phyloP scores from a whole-genome alignment of 1,139 yeast species.

The Candida sp. region DNA sequence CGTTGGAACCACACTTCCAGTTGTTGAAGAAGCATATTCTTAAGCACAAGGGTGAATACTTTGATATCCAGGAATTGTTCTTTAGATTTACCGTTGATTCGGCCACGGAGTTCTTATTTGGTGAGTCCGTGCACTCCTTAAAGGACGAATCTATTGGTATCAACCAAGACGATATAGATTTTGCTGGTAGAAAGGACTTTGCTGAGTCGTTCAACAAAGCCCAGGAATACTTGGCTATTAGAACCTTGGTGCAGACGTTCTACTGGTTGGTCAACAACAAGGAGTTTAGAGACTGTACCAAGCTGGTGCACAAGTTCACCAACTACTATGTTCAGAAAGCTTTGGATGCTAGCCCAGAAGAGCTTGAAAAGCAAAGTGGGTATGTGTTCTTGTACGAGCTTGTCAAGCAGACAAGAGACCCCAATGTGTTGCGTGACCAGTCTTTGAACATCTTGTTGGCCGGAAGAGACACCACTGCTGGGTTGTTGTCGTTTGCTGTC shows the following conservation, averaged over 20 bases:
- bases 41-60: constrained; percentile 21
- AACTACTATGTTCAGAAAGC: constrained; percentile 29
- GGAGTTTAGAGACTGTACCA: constrained; percentile 23
- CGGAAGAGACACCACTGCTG: constrained; percentile 38
- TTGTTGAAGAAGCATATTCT: constrained; percentile 33
- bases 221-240: constrained; percentile 30
- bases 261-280: constrained; percentile 27
- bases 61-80: constrained; percentile 38
- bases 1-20: constrained; percentile 45
- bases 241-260: constrained; percentile 32
- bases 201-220: constrained; percentile 33
- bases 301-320: constrained; percentile 27
- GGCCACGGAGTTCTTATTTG: constrained; percentile 44
- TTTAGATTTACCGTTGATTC: constrained; percentile 40
- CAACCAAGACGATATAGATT: constrained; percentile 18
- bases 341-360: constrained; percentile 23
- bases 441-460: constrained; percentile 35
- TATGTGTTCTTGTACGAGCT: constrained; percentile 33
- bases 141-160: constrained; percentile 22
- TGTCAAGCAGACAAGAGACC: constrained; percentile 30
- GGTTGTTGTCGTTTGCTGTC: constrained; percentile 28
- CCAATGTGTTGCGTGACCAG: constrained; percentile 29
- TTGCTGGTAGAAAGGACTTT: constrained; percentile 24
- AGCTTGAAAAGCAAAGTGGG: constrained; percentile 19
- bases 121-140: constrained; percentile 34